These are phyloP conservation scores for Leishmania braziliensis DNA, from an alignment of 208 protist genomes.

Conservation along the genomic window DNA sequence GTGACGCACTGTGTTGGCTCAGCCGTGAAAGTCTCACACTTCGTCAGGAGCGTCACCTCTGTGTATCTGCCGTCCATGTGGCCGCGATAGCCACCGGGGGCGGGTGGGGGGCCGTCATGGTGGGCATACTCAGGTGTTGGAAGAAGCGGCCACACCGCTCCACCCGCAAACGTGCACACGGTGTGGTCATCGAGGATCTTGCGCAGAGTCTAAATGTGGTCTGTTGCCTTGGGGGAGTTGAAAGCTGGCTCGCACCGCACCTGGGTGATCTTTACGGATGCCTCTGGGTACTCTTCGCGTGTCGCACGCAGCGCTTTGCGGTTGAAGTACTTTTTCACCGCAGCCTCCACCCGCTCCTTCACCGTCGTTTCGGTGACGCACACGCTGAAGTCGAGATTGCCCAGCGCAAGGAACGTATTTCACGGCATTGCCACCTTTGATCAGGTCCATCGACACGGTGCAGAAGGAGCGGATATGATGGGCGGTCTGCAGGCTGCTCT, in stretches of 20 bases:
- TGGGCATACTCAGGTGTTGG: slow-evolving; percentile 46
- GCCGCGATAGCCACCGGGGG: slow-evolving; percentile 40
- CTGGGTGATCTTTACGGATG: slow-evolving; percentile 17
- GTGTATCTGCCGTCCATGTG: slow-evolving; percentile 55
- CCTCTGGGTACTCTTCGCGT: slow-evolving; percentile 35
- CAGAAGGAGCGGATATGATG: slow-evolving; percentile 31
- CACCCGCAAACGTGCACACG: slow-evolving; percentile 24
- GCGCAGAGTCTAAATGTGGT: slow-evolving; percentile 37
- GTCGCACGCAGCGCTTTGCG: slow-evolving; percentile 23
- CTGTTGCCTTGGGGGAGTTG: slow-evolving; percentile 26
- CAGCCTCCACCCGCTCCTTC: slow-evolving; percentile 18
- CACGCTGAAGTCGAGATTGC: slow-evolving; percentile 40
- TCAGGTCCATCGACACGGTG: slow-evolving; percentile 34
- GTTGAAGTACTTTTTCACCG: slow-evolving; percentile 37
- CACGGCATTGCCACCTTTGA: slow-evolving; percentile 44
- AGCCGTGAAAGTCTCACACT: slow-evolving; percentile 19
- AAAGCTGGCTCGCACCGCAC: slow-evolving; percentile 17
- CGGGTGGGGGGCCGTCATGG: slow-evolving; percentile 31
- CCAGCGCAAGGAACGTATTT: slow-evolving; percentile 52
- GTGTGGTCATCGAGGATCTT: slow-evolving; percentile 13
- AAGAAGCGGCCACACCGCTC: slow-evolving; percentile 48
- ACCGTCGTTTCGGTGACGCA: slow-evolving; percentile 30
- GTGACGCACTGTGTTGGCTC: slow-evolving; percentile 19
- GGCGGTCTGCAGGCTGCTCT: slow-evolving; percentile 24
- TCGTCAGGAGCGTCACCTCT: slow-evolving; percentile 31